Base-by-base conservation (phyloP, 2,329 filamentous ascomycete species). In the Zalaria sp. region DNA sequence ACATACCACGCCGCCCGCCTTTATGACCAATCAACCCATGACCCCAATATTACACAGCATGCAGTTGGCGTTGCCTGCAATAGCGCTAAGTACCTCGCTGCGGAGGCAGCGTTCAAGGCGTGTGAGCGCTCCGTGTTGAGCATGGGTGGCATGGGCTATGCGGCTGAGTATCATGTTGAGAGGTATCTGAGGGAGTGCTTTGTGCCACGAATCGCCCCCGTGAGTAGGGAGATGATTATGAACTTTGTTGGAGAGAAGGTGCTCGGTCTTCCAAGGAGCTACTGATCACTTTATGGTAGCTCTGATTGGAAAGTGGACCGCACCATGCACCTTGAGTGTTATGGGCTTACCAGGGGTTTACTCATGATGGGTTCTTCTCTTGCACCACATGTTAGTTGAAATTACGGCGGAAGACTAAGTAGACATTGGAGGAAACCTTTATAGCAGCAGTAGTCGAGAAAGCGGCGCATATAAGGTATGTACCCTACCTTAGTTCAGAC, bases 231-330 rank as follows among this genome's bases (percentile, higher is more conserved):
- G 46, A 85, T 85, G 81, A 82, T 85, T 40, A 63, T 83, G 65
- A 85, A 84, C 49, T 84, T 77, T 55, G 71, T 85, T 8, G 69
- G 72, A 3, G 80, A 84, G 56, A 82, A 75, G 61, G 79, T 75
- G 0, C 58, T 85, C n/a, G 62, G 68, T 3, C 51, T 85, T 26
- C 81, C 81, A 1, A 66, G 76, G 44, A 84, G 79, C 52, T 86
- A 84, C 49, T 83, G 41, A 53, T 36, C 18, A 18, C 18, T 18
- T 18, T 18, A 18, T 18, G 18, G 18, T 18, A 18, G 18, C 18
- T 18, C 18, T 2, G 18, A 18, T 18, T 18, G 18, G 18, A 18
- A 18, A 18, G 18, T 18, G 18, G 18, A 18, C 18, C 18, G 18
- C 18, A 18, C 18, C 18, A 18, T 18, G 18, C 18, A 18, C 18